phyloP scores from a whole-genome alignment of 305 asterid genomes.

The Fraxinus floribunda region DNA sequence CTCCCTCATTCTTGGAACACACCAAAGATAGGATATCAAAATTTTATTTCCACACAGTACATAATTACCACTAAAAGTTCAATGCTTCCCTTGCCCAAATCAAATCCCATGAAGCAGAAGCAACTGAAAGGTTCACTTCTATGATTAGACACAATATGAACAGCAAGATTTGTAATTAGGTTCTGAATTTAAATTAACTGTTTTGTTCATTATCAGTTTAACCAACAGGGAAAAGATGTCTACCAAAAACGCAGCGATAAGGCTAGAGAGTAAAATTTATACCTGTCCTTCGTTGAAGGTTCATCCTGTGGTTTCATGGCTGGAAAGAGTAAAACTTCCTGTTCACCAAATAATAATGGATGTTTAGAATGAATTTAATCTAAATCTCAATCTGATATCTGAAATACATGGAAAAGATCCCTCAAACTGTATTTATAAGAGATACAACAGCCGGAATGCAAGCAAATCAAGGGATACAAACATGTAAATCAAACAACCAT shows the following conservation, averaged over 20 bases:
- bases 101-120: not conserved
- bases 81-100: not conserved
- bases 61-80: not conserved
- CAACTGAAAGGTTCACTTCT: not conserved
- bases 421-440: not conserved
- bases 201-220: not conserved
- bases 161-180: not conserved
- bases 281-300: conserved; percentile 59
- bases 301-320: conserved; percentile 90
- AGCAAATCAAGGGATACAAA: not conserved
- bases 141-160: not conserved
- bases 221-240: not conserved
- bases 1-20: not conserved
- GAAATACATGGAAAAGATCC: not conserved
- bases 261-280: not conserved
- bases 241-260: not conserved
- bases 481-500: not conserved
- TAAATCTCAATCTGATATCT: not conserved
- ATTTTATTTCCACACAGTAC: not conserved
- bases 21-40: not conserved
- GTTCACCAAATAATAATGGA: conserved; percentile 18
- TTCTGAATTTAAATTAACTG: not conserved
- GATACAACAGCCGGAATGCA: not conserved
- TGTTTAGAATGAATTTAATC: not conserved
- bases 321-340: conserved; percentile 82